Evolutionary conservation across 495 filamentous ascomycete genomes (phyloP).

Genomic region (Neurospora sp.): DNA sequence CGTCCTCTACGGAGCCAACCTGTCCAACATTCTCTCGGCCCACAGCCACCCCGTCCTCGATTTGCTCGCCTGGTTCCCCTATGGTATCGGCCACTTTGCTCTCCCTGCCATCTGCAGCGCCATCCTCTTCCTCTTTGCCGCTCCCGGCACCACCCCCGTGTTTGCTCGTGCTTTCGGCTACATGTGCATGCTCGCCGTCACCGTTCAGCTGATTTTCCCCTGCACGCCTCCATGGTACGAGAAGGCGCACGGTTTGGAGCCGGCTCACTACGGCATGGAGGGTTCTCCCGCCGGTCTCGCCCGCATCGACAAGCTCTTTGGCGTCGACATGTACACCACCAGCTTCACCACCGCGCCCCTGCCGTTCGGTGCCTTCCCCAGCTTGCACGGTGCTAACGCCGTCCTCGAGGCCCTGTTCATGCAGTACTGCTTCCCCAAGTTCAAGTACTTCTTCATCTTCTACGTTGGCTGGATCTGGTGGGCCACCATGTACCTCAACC

Average conservation of each 20-base stretch:
- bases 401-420: conserved; percentile 88
- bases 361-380: conserved; percentile 92
- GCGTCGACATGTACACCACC: conserved; percentile 85
- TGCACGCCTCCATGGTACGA: conserved; percentile 97
- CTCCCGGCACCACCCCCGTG: conserved; percentile 73
- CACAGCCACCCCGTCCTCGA: conserved; percentile 74
- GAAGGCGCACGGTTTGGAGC: conserved; percentile 71
- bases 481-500: conserved; percentile 96
- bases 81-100: conserved; percentile 80
- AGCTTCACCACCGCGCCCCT: conserved; percentile 79
- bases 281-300: conserved; percentile 82
- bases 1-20: conserved; percentile 89
- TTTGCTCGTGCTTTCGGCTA: conserved; percentile 84
- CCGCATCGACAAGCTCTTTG: conserved; percentile 79
- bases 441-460: conserved; percentile 62
- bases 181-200: conserved; percentile 78
- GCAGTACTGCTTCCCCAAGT: conserved; percentile 73
- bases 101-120: conserved; percentile 65
- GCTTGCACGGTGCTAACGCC: conserved; percentile 75
- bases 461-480: conserved; percentile 93
- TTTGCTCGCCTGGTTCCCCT: conserved; percentile 85
- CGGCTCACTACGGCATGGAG: conserved; percentile 82
- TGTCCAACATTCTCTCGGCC: conserved; percentile 88
- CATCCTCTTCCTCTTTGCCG: conserved; percentile 76
- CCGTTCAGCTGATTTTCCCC: conserved; percentile 78